phyloP scores from a whole-genome alignment of 495 filamentous ascomycete genomes.

The Daldinia childiae region DNA sequence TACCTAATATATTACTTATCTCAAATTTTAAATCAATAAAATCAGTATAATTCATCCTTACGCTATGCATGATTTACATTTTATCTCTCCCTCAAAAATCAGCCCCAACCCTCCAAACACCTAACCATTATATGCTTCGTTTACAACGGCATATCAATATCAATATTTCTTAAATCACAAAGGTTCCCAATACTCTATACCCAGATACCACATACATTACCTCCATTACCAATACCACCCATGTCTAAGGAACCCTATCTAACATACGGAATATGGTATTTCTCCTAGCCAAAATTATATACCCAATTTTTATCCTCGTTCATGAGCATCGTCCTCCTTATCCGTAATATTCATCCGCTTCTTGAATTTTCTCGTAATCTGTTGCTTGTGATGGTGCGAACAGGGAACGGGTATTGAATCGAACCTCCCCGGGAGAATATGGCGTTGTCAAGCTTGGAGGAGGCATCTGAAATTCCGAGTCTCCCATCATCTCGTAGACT shows the following conservation, averaged over 20 bases:
- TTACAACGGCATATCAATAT: too few species aligned
- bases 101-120: not conserved
- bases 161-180: not conserved
- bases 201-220: not conserved
- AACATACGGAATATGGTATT: not conserved
- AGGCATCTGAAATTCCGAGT: conserved; percentile 14
- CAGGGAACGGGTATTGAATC: conserved; percentile 9
- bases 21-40: too few species aligned
- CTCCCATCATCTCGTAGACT: conserved; percentile 14
- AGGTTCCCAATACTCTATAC: not conserved
- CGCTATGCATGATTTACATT: not conserved
- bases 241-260: not conserved
- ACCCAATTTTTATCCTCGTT: conserved; percentile 1
- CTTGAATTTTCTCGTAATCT: not conserved
- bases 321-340: not conserved
- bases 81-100: not conserved
- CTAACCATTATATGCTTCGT: not conserved
- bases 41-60: not conserved
- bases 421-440: conserved; percentile 7
- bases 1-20: too few species aligned
- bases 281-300: not conserved
- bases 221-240: not conserved
- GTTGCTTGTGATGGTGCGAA: not conserved
- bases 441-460: conserved; percentile 18
- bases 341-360: not conserved